Evolutionary conservation across 2,329 filamentous ascomycete genomes (phyloP).

Genomic region (Paradendryphiella salina): DNA sequence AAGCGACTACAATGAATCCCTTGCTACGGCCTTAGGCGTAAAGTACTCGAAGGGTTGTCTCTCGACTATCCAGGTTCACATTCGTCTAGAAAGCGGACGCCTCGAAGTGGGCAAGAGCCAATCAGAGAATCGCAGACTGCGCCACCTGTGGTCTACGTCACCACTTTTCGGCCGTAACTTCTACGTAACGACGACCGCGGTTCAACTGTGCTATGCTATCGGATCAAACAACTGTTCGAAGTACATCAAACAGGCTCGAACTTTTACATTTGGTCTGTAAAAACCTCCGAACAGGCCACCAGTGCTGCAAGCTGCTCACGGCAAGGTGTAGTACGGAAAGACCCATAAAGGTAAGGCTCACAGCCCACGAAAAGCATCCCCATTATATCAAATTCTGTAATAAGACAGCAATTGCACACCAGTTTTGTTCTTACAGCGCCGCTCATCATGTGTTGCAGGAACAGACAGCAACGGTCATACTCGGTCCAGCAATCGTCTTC

Average conservation of each 20-base stretch:
- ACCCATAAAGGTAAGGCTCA: background rate
- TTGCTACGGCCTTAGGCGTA: background rate
- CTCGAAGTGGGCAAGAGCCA: background rate
- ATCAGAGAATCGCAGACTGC: slow-evolving; percentile 2
- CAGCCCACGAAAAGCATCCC: background rate
- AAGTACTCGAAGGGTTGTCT: background rate
- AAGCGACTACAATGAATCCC: background rate
- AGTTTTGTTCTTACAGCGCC: background rate
- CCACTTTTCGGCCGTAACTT: slow-evolving; percentile 2
- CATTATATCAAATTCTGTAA: background rate
- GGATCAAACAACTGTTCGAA: background rate
- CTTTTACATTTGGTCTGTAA: background rate
- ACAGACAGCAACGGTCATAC: background rate
- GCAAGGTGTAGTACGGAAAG: background rate
- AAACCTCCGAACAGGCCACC: background rate
- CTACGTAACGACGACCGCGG: background rate
- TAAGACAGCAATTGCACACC: background rate
- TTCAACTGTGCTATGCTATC: background rate
- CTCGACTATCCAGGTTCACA: background rate
- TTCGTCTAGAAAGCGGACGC: background rate
- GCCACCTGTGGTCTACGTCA: slow-evolving; percentile 10
- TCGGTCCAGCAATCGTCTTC: background rate
- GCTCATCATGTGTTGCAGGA: slow-evolving; percentile 5
- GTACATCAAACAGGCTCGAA: background rate
- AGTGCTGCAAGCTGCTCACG: background rate